Evolutionary conservation across 129 eudicot genomes (phyloP), one percentile per base, ranked within the genome.

Genomic region (Erigeron canadensis): DNA sequence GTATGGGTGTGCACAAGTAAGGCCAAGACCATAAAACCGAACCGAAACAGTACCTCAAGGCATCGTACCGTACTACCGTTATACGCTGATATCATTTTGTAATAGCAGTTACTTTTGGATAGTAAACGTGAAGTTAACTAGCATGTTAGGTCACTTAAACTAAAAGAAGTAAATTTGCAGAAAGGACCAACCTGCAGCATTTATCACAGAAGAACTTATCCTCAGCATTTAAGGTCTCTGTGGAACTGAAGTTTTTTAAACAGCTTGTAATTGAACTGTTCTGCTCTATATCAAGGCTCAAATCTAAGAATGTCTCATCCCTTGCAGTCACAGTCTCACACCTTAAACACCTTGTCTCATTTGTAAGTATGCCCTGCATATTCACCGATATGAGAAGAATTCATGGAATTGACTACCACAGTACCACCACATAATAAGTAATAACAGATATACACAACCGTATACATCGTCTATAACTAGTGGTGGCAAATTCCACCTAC

Each of bases 201-300:
- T 90, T 90, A 71, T 90, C 94, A 70, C 95, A 90, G 78, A 90
- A 90, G 68, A 90, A 87, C 73, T 90, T 90, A 81, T 90, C 96
- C 76, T 90, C 95, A 3, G 95, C 96, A 81, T 90, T 89, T 65
- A 89, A 74, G 15, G 96, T 89, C 82, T 89, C 96, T 2, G 94
- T 90, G 63, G 96, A 90, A 60, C 96, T 87, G 54, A 90, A 90
- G 71, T 89, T 84, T 69, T 87, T 87, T 23, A 87, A 72, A 19
- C 95, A 87, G 45, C 95, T 87, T 8, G 89, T 87, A 65, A 87
- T 87, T 23, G 95, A 87, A 80, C 86, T 87, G 61, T 87, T 87
- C 75, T 84, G 89, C 75, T 87, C 95, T 28, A 87, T 87, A 80
- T 87, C 89, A 54, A 87, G 87, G 84, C 95, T 87, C 76, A 87